Evolutionary conservation across 1,139 yeast species (phyloP).

Genomic region (Entelexis paramagnoliae): DNA sequence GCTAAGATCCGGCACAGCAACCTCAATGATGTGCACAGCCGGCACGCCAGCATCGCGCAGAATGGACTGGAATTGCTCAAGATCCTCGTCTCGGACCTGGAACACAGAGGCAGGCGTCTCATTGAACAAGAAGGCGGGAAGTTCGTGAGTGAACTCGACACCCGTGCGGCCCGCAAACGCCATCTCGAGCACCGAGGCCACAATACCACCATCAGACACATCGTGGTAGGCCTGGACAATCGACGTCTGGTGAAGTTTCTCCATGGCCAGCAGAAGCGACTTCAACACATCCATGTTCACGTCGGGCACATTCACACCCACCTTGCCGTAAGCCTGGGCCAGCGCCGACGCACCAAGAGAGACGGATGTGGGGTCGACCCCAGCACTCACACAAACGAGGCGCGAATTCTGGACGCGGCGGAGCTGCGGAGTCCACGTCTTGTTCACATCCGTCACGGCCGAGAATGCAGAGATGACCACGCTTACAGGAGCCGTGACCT

Average conservation of each 20-base stretch:
- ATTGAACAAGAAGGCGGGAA: slow-evolving; percentile 46
- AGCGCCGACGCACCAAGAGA: slow-evolving; percentile 83
- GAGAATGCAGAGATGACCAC: slow-evolving; percentile 85
- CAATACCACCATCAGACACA: slow-evolving; percentile 92
- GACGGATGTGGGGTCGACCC: slow-evolving; percentile 23
- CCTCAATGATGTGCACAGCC: slow-evolving; percentile 43
- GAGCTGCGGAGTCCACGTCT: slow-evolving; percentile 92
- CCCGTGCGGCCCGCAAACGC: slow-evolving; percentile 95
- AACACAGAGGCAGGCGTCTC: slow-evolving; percentile 96
- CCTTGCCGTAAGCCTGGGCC: slow-evolving; percentile 83
- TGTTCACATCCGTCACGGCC: slow-evolving; percentile 72
- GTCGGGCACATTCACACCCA: slow-evolving; percentile 75
- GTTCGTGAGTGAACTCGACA: slow-evolving; percentile 37
- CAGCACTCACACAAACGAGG: slow-evolving; percentile 61
- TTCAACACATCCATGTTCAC: slow-evolving; percentile 58
- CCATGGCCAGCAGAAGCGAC: slow-evolving; percentile 57
- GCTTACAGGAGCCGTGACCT: slow-evolving; percentile 93
- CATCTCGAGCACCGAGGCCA: slow-evolving; percentile 83
- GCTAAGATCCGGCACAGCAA: slow-evolving; percentile 52
- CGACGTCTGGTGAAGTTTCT: slow-evolving; percentile 55
- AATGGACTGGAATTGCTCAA: slow-evolving; percentile 45
- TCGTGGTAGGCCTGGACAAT: slow-evolving; percentile 86
- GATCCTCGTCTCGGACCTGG: slow-evolving; percentile 49
- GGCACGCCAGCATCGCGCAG: slow-evolving; percentile 52
- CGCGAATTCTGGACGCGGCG: slow-evolving; percentile 41